Evolutionary conservation across 108 stramenopile species (phyloP), one percentile per base, ranked within the genome.

Genomic region (Pseudonitzschia pungens): DNA sequence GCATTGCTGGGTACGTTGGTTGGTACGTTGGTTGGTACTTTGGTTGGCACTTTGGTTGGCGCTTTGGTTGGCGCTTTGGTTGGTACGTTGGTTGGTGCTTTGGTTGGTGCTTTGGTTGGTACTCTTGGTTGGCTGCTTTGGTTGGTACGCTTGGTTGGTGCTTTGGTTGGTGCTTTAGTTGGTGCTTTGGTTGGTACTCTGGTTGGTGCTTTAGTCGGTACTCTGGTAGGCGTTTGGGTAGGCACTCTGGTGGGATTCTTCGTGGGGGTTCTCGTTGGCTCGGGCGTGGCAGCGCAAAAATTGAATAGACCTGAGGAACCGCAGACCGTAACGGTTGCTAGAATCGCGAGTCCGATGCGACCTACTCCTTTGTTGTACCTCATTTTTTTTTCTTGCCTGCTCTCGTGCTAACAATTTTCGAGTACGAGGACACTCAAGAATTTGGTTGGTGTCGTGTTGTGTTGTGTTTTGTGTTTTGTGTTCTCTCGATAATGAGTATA

Each of bases 181-280:
- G 57, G 57, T n/a, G 15, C n/a, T 15, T 22, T 58, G 0, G 57
- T 58, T 8, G 57, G 57, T n/a, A 5, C n/a, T 14, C 10, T 58
- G 15, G 57, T 31, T 8, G 57, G 57, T 27, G 12, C 26, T 58
- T 3, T 22, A 26, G 57, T 58, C 9, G 57, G 57, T n/a, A 5
- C n/a, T 14, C 27, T 58, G 29, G 57, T 58, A 10, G 57, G 57
- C 15, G 15, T 26, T 15, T 27, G 24, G 27, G 24, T 58, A 4
- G 57, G 57, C 14, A 5, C n/a, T 58, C 11, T 22, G 26, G 57
- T 58, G 57, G 27, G 45, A 31, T 58, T 58, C 14, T 14, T 28
- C 10, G 68, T 69, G 29, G 68, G 68, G 10, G 22, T 58, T 27
- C 29, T 28, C 29, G 68, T 69, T 31, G 68, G 68, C n/a, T n/a